These are phyloP conservation scores for Hyparrhenia diplandra DNA, from an alignment of 176 grass and related monocot species.

Conservation along the genomic window DNA sequence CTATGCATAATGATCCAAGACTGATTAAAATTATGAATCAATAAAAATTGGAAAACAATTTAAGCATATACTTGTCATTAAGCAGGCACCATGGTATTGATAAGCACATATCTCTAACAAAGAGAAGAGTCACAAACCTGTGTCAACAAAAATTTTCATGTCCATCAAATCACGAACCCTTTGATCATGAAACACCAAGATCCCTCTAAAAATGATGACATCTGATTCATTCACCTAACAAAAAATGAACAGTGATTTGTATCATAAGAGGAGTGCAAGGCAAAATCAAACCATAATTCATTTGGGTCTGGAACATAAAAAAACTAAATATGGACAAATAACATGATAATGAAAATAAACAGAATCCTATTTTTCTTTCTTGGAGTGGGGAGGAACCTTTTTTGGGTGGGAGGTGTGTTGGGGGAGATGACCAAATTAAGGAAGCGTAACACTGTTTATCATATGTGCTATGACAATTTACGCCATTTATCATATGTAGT, in stretches of 20 bases:
- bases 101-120: constrained; percentile 19
- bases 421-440: not conserved
- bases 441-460: not conserved
- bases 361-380: not conserved
- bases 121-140: constrained; percentile 53
- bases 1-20: constrained; percentile 3
- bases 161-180: constrained; percentile 85
- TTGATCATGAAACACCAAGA: constrained; percentile 93
- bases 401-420: no score
- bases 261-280: constrained; percentile 5
- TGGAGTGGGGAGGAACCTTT: not conserved
- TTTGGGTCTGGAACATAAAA: not conserved
- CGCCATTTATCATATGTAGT: not conserved
- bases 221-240: constrained; percentile 90
- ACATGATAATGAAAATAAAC: not conserved
- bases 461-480: not conserved
- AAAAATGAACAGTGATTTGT: constrained; percentile 16
- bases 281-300: constrained; percentile 18
- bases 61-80: constrained; percentile 5
- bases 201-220: constrained; percentile 96
- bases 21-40: constrained; percentile 17
- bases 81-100: not conserved
- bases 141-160: constrained; percentile 98
- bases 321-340: constrained; percentile 12
- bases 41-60: not conserved